Evolutionary conservation across 1,139 yeast species (phyloP), one percentile per base, ranked within the genome.

Genomic region (Candida sanyaensis): DNA sequence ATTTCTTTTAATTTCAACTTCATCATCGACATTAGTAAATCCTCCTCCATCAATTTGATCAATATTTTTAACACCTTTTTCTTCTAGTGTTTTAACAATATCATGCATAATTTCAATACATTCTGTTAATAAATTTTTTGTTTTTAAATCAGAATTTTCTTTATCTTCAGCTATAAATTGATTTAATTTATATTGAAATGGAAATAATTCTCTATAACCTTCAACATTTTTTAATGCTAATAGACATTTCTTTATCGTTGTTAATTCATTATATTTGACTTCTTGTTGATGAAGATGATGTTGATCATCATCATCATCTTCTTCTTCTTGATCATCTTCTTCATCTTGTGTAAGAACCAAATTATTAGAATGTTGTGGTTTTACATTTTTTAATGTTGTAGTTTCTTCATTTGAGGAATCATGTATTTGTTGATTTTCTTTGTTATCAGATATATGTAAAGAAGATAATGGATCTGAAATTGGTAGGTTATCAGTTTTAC

Each of bases 91-190:
- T 31, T 89, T 86, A 62, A 90, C 87, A 61, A 93, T 75, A 68
- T 93, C 99, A 63, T 93, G 92, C 47, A 89, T 77, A 49, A 92
- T 86, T 66, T 93, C 99, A 64, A 90, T 93, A 66, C 98, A 92
- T 65, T 92, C 98, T 2, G 96, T 95, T 44, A 93, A 73, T 53
- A 93, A 70, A 1, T 97, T 96, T 64, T 86, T 91, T 7, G 38
- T 36, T 12, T 23, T 36, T 5, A 29, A 4, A n/a, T n/a, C n/a
- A 12, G 27, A 10, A 7, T 36, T 11, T 11, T 6, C 26, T 36
- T 36, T 36, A 23, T 36, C 38, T 12, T 36, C 38, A 26, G 38
- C 38, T 23, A 36, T 23, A 9, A 13, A 36, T 12, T 36, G 38
- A 0, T 96, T 95, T 49, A 93, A 77, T 67, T 93, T 93, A 83